A percentile compares a stretch with the other conserved stretches of the same genome.
Evolutionary conservation across 2,329 filamentous ascomycete species (phyloP).

Genomic region (Penicillium aurantiogriseum): DNA sequence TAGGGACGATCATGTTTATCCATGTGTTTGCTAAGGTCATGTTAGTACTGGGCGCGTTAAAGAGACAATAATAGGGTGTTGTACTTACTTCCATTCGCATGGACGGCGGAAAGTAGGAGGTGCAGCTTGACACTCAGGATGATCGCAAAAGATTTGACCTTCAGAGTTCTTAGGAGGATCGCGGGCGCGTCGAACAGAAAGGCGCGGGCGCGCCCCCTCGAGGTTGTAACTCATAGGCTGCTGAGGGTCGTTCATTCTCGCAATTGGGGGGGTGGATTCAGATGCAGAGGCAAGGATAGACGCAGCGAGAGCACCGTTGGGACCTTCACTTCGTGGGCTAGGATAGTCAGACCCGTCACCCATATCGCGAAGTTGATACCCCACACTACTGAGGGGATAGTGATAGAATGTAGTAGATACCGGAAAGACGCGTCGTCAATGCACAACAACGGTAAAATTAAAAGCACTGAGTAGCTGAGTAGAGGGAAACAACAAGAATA

Average conservation of each 20-base stretch:
- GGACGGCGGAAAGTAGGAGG: slow-evolving; percentile 70
- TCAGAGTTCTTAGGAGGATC: slow-evolving; percentile 63
- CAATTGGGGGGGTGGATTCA: slow-evolving; percentile 32
- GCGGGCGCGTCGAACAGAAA: slow-evolving; percentile 44
- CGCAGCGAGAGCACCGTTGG: slow-evolving; percentile 32
- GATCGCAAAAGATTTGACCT: slow-evolving; percentile 75
- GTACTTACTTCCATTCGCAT: slow-evolving; percentile 87
- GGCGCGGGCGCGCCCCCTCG: slow-evolving; percentile 39
- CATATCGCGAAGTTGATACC: slow-evolving; percentile 37
- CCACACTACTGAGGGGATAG: slow-evolving; percentile 29
- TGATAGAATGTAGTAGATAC: slow-evolving; percentile 21
- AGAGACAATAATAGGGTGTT: slow-evolving; percentile 17
- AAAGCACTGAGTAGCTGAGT: not conserved
- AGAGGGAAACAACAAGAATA: not conserved
- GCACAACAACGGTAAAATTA: slow-evolving; percentile 8
- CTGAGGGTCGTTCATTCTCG: slow-evolving; percentile 39
- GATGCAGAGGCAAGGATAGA: slow-evolving; percentile 37
- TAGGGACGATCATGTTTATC: slow-evolving; percentile 96
- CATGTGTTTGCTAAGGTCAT: slow-evolving; percentile 78
- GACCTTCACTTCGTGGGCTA: slow-evolving; percentile 45
- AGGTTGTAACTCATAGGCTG: slow-evolving; percentile 28
- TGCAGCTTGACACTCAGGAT: slow-evolving; percentile 65
- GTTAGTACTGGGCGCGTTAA: slow-evolving; percentile 21
- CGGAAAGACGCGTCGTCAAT: slow-evolving; percentile 23
- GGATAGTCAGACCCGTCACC: slow-evolving; percentile 45